Percentiles rank a stretch among this genome's conserved stretches.
These are phyloP conservation scores for Chlamydomonas eustigma DNA, from an alignment of 139 green algal genomes.

Conservation along the genomic window DNA sequence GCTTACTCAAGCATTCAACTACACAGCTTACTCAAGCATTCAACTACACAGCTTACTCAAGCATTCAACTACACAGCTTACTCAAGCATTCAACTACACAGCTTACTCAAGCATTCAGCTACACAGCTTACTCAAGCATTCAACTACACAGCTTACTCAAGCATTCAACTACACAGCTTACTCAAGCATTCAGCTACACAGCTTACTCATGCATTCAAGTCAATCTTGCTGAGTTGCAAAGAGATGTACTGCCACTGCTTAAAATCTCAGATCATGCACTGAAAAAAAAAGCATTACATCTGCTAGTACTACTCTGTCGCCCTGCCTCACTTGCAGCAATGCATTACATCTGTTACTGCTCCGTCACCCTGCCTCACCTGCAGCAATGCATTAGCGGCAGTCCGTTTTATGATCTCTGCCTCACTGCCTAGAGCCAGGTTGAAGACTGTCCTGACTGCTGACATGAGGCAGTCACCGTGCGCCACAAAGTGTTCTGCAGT, in stretches of 20 bases:
- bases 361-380: conserved; percentile 21
- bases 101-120: too few relatives aligned
- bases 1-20: too few relatives aligned
- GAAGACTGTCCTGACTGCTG: conserved; percentile 76
- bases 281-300: background rate
- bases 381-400: conserved; percentile 76
- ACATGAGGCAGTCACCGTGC: conserved; percentile 82
- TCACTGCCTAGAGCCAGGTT: conserved; percentile 79
- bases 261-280: background rate
- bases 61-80: too few relatives aligned
- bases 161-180: too few relatives aligned
- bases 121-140: too few relatives aligned
- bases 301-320: background rate
- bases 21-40: too few relatives aligned
- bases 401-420: conserved; percentile 66
- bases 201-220: too few relatives aligned
- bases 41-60: too few relatives aligned
- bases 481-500: conserved; percentile 87
- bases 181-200: too few relatives aligned
- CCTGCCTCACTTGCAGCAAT: background rate
- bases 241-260: conserved; percentile 14
- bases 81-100: too few relatives aligned
- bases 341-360: background rate
- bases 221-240: too few relatives aligned
- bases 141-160: too few relatives aligned